These are phyloP conservation scores for Coniosporium apollinis DNA, from an alignment of 495 filamentous ascomycete species.

Conservation along the genomic window DNA sequence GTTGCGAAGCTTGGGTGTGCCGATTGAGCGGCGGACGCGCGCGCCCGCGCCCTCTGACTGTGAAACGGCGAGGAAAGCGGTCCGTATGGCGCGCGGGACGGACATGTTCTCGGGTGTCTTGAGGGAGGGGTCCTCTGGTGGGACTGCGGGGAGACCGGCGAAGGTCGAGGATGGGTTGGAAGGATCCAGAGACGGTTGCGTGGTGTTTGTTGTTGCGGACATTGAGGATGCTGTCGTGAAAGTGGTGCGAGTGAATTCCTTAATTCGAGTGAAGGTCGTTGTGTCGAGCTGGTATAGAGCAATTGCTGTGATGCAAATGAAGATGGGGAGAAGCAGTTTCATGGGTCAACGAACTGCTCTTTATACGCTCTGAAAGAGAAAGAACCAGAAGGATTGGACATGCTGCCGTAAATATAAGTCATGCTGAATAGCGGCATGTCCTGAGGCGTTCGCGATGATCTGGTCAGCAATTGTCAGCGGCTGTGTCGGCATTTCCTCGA, in stretches of 20 bases:
- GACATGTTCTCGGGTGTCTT: slow-evolving; percentile 38
- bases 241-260: slow-evolving; percentile 4
- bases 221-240: slow-evolving; percentile 1
- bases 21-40: slow-evolving; percentile 73
- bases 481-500: background rate
- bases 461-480: background rate
- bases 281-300: slow-evolving; percentile 15
- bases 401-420: background rate
- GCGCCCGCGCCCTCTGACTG: slow-evolving; percentile 85
- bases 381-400: background rate
- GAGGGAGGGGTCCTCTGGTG: slow-evolving; percentile 18
- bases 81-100: slow-evolving; percentile 55
- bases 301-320: slow-evolving; percentile 20
- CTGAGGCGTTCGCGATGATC: no score
- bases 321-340: slow-evolving; percentile 16
- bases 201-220: background rate
- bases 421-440: background rate
- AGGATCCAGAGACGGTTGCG: slow-evolving; percentile 14
- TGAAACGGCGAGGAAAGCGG: slow-evolving; percentile 68
- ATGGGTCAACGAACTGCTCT: slow-evolving; percentile 11
- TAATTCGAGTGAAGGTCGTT: slow-evolving; percentile 9
- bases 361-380: slow-evolving; percentile 13
- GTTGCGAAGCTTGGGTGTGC: slow-evolving; percentile 65
- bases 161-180: slow-evolving; percentile 18
- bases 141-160: slow-evolving; percentile 25